phyloP scores from a whole-genome alignment of 495 filamentous ascomycete genomes.

The Neurospora intermedia region DNA sequence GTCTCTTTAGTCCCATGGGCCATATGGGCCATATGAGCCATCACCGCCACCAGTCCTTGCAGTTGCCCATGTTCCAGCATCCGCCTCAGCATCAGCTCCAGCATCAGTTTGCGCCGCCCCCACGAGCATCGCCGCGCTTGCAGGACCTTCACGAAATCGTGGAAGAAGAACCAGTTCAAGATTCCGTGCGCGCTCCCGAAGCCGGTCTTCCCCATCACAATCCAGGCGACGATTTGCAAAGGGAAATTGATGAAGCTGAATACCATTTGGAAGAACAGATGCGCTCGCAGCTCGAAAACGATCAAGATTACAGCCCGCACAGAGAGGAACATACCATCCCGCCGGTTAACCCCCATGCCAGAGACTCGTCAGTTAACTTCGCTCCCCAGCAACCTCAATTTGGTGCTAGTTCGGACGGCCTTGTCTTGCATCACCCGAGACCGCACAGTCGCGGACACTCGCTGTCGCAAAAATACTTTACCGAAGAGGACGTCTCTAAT shows the following conservation, averaged over 20 bases:
- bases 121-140: constrained; percentile 44
- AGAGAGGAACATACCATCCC: constrained; percentile 28
- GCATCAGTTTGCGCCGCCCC: constrained; percentile 26
- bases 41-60: constrained; percentile 47
- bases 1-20: not conserved
- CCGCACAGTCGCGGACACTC: constrained; percentile 51
- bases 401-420: constrained; percentile 32
- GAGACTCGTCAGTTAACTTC: constrained; percentile 34
- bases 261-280: constrained; percentile 70
- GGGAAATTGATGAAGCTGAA: constrained; percentile 76
- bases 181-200: constrained; percentile 38
- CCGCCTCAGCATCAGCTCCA: constrained; percentile 44
- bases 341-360: constrained; percentile 19
- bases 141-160: constrained; percentile 44
- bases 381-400: constrained; percentile 27
- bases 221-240: constrained; percentile 54
- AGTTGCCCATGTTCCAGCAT: constrained; percentile 44
- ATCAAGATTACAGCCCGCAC: constrained; percentile 48
- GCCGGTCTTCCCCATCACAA: constrained; percentile 32
- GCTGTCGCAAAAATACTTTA: constrained; percentile 42
- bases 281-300: constrained; percentile 59
- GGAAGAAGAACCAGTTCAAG: constrained; percentile 39
- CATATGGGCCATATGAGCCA: constrained; percentile 32
- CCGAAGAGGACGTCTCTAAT: constrained; percentile 30
- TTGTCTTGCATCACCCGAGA: constrained; percentile 49